Conservation (phyloP, 345 rosid species). For the Nasturtium officinale region DNA sequence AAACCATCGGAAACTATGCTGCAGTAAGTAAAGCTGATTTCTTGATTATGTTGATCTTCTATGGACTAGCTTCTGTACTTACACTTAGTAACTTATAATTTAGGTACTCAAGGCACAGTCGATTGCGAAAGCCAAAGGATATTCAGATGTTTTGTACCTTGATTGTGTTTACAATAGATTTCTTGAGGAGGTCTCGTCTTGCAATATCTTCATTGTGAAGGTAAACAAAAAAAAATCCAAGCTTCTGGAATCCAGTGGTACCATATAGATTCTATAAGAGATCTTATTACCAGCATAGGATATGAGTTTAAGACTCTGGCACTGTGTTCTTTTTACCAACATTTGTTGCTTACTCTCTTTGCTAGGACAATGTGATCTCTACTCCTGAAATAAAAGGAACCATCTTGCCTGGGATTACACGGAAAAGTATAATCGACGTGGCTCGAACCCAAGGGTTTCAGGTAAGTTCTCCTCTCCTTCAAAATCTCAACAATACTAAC, state of each 20-base stretch:
- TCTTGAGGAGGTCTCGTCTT: slow-evolving; percentile 46
- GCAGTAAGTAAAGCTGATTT: slow-evolving; percentile 56
- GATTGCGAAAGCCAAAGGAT: slow-evolving; percentile 43
- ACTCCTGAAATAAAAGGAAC: slow-evolving; percentile 73
- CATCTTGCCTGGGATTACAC: slow-evolving; percentile 42
- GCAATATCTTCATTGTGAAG: slow-evolving; percentile 47
- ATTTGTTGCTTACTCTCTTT: slow-evolving; percentile 2
- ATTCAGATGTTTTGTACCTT: slow-evolving; percentile 46
- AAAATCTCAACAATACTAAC: slow-evolving; percentile 9
- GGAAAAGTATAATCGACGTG: slow-evolving; percentile 80
- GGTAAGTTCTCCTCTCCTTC: slow-evolving; percentile 43
- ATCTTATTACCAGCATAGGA: not conserved
- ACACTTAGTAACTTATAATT: not conserved
- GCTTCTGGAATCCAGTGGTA: not conserved
- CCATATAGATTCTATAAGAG: not conserved
- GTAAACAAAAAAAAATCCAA: not conserved
- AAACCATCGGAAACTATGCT: slow-evolving; percentile 93
- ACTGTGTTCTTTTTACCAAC: not conserved
- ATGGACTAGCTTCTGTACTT: not conserved
- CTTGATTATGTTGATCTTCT: not conserved
- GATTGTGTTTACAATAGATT: slow-evolving; percentile 42
- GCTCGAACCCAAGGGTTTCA: slow-evolving; percentile 71
- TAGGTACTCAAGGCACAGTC: slow-evolving; percentile 46
- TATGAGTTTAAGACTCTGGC: slow-evolving; percentile 11
- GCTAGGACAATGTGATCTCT: slow-evolving; percentile 63